Evolutionary conservation across 2,329 filamentous ascomycete genomes (phyloP).

Genomic region (Fusarium marasasianum): DNA sequence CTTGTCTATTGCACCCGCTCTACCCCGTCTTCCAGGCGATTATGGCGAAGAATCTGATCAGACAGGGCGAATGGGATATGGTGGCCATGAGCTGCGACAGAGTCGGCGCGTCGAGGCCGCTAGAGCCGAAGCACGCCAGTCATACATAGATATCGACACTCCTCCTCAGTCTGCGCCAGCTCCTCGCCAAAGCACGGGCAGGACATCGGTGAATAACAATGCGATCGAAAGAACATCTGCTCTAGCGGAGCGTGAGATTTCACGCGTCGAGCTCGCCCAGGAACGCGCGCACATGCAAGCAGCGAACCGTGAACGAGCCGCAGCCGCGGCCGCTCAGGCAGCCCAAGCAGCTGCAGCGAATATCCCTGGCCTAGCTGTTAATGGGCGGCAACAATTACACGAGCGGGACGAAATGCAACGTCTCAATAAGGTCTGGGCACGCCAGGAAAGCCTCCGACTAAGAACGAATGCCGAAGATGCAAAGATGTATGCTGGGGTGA

Average conservation of each 20-base stretch:
- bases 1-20: slow-evolving; percentile 38
- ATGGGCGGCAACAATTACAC: slow-evolving; percentile 51
- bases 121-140: slow-evolving; percentile 38
- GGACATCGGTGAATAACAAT: slow-evolving; percentile 40
- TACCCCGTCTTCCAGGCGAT: slow-evolving; percentile 33
- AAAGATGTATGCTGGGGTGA: slow-evolving; percentile 67
- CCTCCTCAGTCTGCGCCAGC: slow-evolving; percentile 30
- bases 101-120: slow-evolving; percentile 52
- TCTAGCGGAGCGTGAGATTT: slow-evolving; percentile 62
- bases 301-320: slow-evolving; percentile 52
- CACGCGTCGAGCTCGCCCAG: slow-evolving; percentile 61
- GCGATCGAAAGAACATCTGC: slow-evolving; percentile 58
- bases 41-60: slow-evolving; percentile 26
- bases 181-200: slow-evolving; percentile 28
- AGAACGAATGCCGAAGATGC: slow-evolving; percentile 59
- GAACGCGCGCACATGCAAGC: slow-evolving; percentile 61
- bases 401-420: slow-evolving; percentile 61
- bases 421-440: slow-evolving; percentile 65
- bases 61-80: slow-evolving; percentile 33
- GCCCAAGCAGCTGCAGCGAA: slow-evolving; percentile 45
- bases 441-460: slow-evolving; percentile 60
- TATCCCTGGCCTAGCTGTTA: slow-evolving; percentile 31
- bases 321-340: slow-evolving; percentile 46
- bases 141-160: slow-evolving; percentile 35
- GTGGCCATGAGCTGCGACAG: slow-evolving; percentile 55